Base-by-base conservation (phyloP, 2,329 filamentous ascomycete species). In the Simplicillium aogashimaense region DNA sequence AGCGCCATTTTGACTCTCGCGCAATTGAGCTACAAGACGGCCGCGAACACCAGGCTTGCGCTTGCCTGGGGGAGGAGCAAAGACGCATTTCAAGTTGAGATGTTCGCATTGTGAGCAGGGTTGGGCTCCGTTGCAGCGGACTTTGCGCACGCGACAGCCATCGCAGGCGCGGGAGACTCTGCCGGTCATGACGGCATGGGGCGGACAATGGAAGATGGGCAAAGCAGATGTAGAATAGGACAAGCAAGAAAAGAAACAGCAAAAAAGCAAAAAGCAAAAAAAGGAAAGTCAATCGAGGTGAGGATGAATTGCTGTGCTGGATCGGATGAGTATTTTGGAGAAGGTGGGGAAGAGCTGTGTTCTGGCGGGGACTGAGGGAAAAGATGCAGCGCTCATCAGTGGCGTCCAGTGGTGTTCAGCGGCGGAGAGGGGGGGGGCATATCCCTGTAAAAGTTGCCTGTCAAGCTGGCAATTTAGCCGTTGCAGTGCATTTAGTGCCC, bases 111-210 rank as follows among this genome's bases (percentile, higher is more conserved):
- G 60, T 1, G 56, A 54, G 39, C 60, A 64, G 1, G 60, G 60
- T 33, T 47, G 46, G 15, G 44, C 42, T 41, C 55, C 56, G 36
- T 55, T 61, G 47, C 60, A 63, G 39, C 54, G 56, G 29, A 63
- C 60, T 45, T 63, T 63, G 38, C 60, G 56, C 38, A 63, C 47
- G 30, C 60, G 57, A 44, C 60, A 63, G 36, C 58, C 57, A 43
- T 63, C 58, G 47, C 60, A 63, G 40, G 60, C 60, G 35, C 52
- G 53, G 17, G 39, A 17, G 28, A 41, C 42, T 29, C 42, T 29
- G 17, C 30, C 35, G 12, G 39, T 35, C 42, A 44, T 44, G 14
- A 14, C 7, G 35, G 31, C 6, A 33, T n/a, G 31, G 31, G 31
- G 9, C 9, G 20, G 20, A 25, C n/a, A 25, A 25, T 25, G 20